Percentiles rank a stretch among this genome's conserved stretches.
These are phyloP conservation scores for Xylariales sp. DNA, from an alignment of 2,329 filamentous ascomycete genomes.

Conservation along the genomic window DNA sequence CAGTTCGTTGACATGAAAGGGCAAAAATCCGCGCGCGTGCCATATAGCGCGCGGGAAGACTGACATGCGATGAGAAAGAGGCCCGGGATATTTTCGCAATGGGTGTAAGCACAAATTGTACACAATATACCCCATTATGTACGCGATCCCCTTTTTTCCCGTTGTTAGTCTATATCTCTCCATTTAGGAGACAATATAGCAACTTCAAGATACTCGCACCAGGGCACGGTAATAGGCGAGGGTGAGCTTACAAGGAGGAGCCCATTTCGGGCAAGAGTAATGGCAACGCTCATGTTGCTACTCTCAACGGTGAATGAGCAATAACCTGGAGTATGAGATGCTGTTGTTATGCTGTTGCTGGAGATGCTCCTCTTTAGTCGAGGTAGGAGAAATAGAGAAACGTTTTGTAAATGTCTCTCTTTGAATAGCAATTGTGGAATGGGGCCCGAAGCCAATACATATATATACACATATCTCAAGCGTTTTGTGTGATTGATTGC, in stretches of 20 bases:
- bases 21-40: slow-evolving; percentile 38
- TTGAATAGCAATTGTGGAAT: background rate
- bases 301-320: background rate
- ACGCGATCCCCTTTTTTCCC: slow-evolving; percentile 23
- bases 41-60: slow-evolving; percentile 37
- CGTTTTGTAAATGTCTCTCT: background rate
- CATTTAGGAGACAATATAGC: background rate
- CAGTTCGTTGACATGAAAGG: slow-evolving; percentile 42
- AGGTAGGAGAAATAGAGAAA: background rate
- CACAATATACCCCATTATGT: slow-evolving; percentile 10
- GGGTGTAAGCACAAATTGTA: slow-evolving; percentile 47
- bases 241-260: slow-evolving; percentile 25
- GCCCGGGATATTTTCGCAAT: slow-evolving; percentile 46
- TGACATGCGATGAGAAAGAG: slow-evolving; percentile 43
- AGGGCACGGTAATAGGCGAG: background rate
- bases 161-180: slow-evolving; percentile 8
- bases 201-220: background rate
- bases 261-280: slow-evolving; percentile 32
- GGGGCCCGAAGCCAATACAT: slow-evolving; percentile 8
- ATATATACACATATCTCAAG: slow-evolving; percentile 14
- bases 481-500: background rate
- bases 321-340: background rate
- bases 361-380: background rate
- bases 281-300: slow-evolving; percentile 7
- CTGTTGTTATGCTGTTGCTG: background rate